Base-by-base conservation (phyloP, 257 asterid genomes). In the Forsythia suspensa region DNA sequence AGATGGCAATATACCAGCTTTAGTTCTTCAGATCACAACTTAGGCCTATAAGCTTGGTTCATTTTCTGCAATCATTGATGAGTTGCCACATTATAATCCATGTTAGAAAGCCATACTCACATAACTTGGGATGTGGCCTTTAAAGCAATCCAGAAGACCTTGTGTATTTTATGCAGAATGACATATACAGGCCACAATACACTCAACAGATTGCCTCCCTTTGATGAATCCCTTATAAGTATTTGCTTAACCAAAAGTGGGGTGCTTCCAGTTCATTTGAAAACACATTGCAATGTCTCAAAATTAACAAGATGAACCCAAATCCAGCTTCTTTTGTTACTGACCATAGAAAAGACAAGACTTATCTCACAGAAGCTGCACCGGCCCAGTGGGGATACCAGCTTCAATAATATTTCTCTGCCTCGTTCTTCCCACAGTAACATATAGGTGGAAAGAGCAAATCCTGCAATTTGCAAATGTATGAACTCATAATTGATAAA, bases 401-500 rank as follows among this genome's bases (percentile, higher is more conserved):
- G 77, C 83, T 77, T 52, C 41, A 20, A 69, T 48, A 43, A 73
- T 74, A 46, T 61, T 70, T 73, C 76, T 46, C 70, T 66, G 84
- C 0, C 76, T 43, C 75, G 38, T 65, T 76, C 81, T 71, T 48
- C 71, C 72, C 48, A 63, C n/a, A 77, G 85, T 75, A 77, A 71
- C 80, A 81, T 29, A 39, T 57, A 6, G 75, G 68, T 74, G 80
- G 55, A 81, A 76, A 71, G 77, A 83, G 82, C 63, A 71, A 65
- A 77, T 69, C 86, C 87, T 87, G 87, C 80, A 84, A 79, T 43
- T 59, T 73, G 73, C 77, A 83, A 79, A 70, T 73, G 36, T 42
- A 55, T 69, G 72, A 59, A 57, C 77, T 78, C 71, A 76, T 57
- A 46, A 76, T 65, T 72, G 59, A 65, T 59, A 34, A 73, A 37